Evolutionary conservation across 2,329 filamentous ascomycete genomes (phyloP), one percentile per base, ranked within the genome.

Genomic region (Colletotrichum caudatum): DNA sequence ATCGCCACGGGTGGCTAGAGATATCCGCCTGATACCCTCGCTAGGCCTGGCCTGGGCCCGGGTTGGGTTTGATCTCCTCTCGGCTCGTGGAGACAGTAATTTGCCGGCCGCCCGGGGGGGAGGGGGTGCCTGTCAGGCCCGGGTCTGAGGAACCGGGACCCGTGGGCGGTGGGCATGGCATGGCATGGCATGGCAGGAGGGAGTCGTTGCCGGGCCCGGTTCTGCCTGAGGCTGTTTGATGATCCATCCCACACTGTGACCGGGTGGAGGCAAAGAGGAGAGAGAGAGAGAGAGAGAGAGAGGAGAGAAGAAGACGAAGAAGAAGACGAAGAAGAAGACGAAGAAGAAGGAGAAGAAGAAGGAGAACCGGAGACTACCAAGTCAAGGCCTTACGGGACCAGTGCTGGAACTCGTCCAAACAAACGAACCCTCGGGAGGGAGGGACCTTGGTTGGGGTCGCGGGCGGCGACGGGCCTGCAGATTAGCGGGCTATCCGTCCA

Each of bases 381-480:
- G 2, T 29, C 29, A 29, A 4, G 29, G 29, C 39, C 39, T 41
- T 41, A 37, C 11, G 39, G 23, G 3, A 29, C 3, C 29, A 29
- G 8, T 12, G 37, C 48, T 26, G 48, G 48, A 59, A 11, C 29
- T 26, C 20, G 18, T n/a, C 18, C 29, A 11, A 29, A n/a, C 9
- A 44, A 18, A 33, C 39, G 44, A 18, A 5, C 57, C 26, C 12
- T 50, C 33, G 64, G 14, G 58, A 35, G 14, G 41, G 20, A 11
- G 18, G 58, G 20, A 14, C 44, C 41, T 64, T 69, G 33, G 64
- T 64, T 65, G 33, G 64, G 62, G 63, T 50, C 53, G 37, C 65
- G 69, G 69, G 60, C 60, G 61, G 66, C 66, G 70, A 61, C 70
- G 66, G 70, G 66, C 66, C 70, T 72, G 66, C 66, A 72, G 70